Evolutionary conservation across 2,329 filamentous ascomycete species (phyloP), one percentile per base, ranked within the genome.

Genomic region (Drechslerella coelobrocha): DNA sequence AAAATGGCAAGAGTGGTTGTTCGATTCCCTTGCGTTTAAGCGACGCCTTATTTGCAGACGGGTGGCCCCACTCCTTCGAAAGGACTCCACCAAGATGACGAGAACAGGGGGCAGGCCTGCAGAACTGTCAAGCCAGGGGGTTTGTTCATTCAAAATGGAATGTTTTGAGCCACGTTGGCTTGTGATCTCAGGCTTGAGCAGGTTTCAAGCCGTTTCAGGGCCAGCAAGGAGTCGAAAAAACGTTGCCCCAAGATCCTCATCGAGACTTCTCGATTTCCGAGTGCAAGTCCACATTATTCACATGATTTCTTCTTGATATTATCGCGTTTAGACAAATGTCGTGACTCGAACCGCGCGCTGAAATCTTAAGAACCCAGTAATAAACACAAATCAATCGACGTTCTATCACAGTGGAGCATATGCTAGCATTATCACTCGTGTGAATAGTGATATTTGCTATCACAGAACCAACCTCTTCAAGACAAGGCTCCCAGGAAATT

Each of bases 11-110:
- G 48, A 47, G 41, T 43, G 48, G 12, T 29, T 53, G 52, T 26
- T 26, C 62, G 65, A 51, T 69, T 69, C 65, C 62, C 65, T 69
- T 69, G 57, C 65, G 65, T 47, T 62, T 69, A 69, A 69, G 65
- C 65, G 65, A 69, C 65, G 65, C 65, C 65, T 69, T 69, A 69
- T 69, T 69, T 52, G 65, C 57, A 62, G 63, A 54, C 54, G 34
- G 34, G 12, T 5, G 34, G 34, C 53, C 41, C 50, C 29, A 24
- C 31, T 61, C 48, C 41, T 51, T 50, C 23, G 24, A 27, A 23
- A 19, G 10, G 56, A 53, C 53, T 53, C 65, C 61, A 57, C 34
- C 52, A 45, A 53, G 51, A 69, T 62, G 65, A 62, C 57, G 57
- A 69, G 62, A 57, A 62, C 65, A 69, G 51, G 63, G 65, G 63